Conservation (phyloP, 208 protist genomes). For the Trypanosoma grayi region DNA sequence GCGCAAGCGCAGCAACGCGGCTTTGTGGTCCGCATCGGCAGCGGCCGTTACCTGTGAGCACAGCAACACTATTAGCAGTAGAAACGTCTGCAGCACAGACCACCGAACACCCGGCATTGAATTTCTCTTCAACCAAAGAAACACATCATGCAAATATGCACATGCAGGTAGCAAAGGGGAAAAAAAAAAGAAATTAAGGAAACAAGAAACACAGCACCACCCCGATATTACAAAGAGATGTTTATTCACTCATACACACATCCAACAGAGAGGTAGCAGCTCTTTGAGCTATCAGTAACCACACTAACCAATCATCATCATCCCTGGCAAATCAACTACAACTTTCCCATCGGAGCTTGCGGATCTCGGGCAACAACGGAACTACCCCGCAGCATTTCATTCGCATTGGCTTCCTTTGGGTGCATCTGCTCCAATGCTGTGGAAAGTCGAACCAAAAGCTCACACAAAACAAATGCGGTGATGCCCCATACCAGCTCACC, state of each 20-base stretch:
- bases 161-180: not conserved
- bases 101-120: not conserved
- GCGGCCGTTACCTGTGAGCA: not conserved
- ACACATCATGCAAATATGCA: slow-evolving; percentile 1
- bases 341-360: slow-evolving; percentile 7
- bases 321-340: slow-evolving; percentile 1
- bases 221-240: too few species aligned
- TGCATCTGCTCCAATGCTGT: slow-evolving; percentile 25
- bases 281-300: too few species aligned
- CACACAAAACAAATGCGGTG: slow-evolving; percentile 68
- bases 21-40: not conserved
- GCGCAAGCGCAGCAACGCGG: not conserved
- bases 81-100: too few species aligned
- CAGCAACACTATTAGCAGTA: slow-evolving; percentile 1
- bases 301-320: not conserved
- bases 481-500: slow-evolving; percentile 86
- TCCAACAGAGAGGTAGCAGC: too few species aligned
- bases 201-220: not conserved
- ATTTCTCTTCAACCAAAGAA: not conserved
- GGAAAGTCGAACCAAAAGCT: slow-evolving; percentile 64
- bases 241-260: too few species aligned
- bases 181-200: slow-evolving; percentile 17
- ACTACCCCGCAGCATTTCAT: slow-evolving; percentile 32
- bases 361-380: slow-evolving; percentile 37
- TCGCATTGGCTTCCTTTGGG: not conserved